phyloP scores from a whole-genome alignment of 495 filamentous ascomycete species.

The Tuber brumale region DNA sequence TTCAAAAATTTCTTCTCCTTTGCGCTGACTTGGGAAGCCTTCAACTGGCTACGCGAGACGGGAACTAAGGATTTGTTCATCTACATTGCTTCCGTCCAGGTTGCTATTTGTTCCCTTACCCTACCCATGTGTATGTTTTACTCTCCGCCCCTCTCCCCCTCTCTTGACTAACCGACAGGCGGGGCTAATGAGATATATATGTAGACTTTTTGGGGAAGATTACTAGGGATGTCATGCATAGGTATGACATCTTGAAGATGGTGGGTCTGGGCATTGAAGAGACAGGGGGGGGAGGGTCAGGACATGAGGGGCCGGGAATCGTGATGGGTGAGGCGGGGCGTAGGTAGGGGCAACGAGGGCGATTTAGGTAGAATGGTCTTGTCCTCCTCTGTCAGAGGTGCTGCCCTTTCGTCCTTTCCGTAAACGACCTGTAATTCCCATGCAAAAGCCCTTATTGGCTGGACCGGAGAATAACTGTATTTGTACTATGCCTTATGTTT shows the following conservation, averaged over 20 bases:
- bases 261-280: conserved; percentile 34
- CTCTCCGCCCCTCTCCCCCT: not conserved
- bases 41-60: conserved; percentile 62
- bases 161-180: not conserved
- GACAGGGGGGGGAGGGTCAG: not conserved
- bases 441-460: not conserved
- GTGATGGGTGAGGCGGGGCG: not conserved
- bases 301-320: not conserved
- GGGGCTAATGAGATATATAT: conserved; percentile 1
- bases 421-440: not conserved
- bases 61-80: conserved; percentile 62
- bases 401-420: not conserved
- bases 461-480: not conserved
- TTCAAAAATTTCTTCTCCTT: conserved; percentile 95
- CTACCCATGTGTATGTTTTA: conserved; percentile 37
- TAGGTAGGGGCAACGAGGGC: too few species aligned
- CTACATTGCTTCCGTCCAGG: conserved; percentile 66
- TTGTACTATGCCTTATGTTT: not conserved
- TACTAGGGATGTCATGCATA: conserved; percentile 62
- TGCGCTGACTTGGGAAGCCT: conserved; percentile 72
- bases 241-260: conserved; percentile 63
- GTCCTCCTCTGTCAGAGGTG: not conserved
- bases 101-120: conserved; percentile 40
- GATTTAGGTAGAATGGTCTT: not conserved
- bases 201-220: conserved; percentile 75